Evolutionary conservation across 495 filamentous ascomycete species (phyloP).

Genomic region (Chaetomidium leptoderma): DNA sequence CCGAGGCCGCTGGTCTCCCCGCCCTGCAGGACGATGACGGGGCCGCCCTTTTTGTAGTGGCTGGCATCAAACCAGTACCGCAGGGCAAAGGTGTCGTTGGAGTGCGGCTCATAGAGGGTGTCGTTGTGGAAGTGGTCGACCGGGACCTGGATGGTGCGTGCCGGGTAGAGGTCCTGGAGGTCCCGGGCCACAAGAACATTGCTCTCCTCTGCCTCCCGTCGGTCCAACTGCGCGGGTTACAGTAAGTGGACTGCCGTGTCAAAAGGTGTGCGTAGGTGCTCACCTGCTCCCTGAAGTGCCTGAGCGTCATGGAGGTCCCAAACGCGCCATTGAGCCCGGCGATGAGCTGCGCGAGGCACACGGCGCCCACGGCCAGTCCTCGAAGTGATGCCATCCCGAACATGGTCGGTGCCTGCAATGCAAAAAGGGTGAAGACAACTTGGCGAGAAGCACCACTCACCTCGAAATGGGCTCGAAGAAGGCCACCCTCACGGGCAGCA

Average conservation of each 20-base stretch:
- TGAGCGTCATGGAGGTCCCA: constrained; percentile 17
- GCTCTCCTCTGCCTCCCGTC: neutral
- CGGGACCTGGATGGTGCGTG: constrained; percentile 60
- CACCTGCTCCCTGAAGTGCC: constrained; percentile 21
- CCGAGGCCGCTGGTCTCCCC: constrained; percentile 57
- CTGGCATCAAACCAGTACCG: constrained; percentile 71
- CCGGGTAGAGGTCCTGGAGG: constrained; percentile 23
- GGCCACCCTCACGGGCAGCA: too few relatives aligned
- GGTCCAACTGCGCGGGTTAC: constrained; percentile 9
- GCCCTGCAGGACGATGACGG: constrained; percentile 64
- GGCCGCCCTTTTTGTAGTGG: constrained; percentile 64
- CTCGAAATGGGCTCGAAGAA: too few relatives aligned
- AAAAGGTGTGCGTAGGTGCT: neutral
- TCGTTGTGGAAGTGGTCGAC: constrained; percentile 75
- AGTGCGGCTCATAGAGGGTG: constrained; percentile 63
- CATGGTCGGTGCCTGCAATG: neutral
- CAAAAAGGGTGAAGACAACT: too few relatives aligned
- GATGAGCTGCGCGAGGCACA: constrained; percentile 13
- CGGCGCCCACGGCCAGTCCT: constrained; percentile 8
- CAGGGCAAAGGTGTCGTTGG: constrained; percentile 52
- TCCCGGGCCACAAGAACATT: neutral
- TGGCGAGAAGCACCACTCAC: neutral
- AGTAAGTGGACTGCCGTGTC: neutral
- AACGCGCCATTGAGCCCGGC: constrained; percentile 8
- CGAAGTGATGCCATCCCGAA: constrained; percentile 16